Evolutionary conservation across 441 rosid species (phyloP).

Genomic region (Jatropha podagrica): DNA sequence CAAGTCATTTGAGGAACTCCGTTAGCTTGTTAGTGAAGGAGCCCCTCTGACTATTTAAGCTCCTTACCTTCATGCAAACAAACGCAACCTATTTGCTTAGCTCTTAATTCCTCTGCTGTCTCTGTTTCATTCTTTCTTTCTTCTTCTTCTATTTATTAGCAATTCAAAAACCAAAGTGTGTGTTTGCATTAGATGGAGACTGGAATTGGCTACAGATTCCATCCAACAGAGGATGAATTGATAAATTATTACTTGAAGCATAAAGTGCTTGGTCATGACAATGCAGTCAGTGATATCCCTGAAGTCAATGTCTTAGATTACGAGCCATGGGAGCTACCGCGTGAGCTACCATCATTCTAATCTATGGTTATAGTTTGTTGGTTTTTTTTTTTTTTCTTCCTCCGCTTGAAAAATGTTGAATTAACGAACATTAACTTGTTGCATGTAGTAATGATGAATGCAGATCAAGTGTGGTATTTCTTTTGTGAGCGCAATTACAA

Average conservation of each 20-base stretch:
- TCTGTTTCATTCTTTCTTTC: background rate
- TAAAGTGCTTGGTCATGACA: constrained; percentile 33
- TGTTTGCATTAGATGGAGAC: background rate
- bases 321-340: constrained; percentile 59
- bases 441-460: background rate
- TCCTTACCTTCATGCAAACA: background rate
- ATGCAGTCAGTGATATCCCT: constrained; percentile 26
- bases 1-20: background rate
- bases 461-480: constrained; percentile 27
- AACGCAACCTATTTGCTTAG: background rate
- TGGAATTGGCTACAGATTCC: constrained; percentile 21
- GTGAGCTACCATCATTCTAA: constrained; percentile 22
- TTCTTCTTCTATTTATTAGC: background rate
- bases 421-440: no score
- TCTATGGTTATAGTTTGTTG: background rate
- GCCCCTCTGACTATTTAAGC: background rate
- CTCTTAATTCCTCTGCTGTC: background rate
- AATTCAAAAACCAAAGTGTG: no score
- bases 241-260: constrained; percentile 27
- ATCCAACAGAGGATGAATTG: constrained; percentile 51
- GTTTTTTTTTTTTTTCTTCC: constrained; percentile 11
- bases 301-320: constrained; percentile 36
- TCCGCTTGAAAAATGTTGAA: no score
- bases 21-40: background rate
- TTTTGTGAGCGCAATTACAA: constrained; percentile 20